These are phyloP conservation scores for Besnoitia besnoiti DNA, from an alignment of 169 alveolate genomes.

Conservation along the genomic window DNA sequence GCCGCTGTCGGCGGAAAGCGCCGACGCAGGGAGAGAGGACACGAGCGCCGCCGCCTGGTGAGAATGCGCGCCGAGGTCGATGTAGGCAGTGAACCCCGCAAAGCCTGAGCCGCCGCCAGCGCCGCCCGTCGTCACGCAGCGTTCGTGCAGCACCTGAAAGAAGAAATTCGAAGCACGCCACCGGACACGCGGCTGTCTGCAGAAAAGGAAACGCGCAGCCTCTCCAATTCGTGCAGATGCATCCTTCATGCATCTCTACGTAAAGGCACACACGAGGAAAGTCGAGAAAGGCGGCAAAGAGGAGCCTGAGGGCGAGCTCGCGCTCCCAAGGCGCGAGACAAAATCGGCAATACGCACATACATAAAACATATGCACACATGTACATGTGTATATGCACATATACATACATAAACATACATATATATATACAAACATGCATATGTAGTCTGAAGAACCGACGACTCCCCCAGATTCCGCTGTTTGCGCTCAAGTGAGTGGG, in stretches of 20 bases:
- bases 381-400: neutral
- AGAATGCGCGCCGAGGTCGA: constrained; percentile 36
- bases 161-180: neutral
- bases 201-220: too few relatives aligned
- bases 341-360: neutral
- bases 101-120: neutral
- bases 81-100: constrained; percentile 32
- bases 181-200: too few relatives aligned
- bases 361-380: neutral
- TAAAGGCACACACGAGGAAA: neutral
- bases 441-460: neutral
- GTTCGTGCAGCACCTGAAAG: constrained; percentile 47
- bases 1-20: neutral
- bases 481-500: too few relatives aligned
- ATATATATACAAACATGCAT: neutral
- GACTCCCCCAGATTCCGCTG: too few relatives aligned
- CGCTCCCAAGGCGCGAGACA: neutral
- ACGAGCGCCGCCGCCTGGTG: neutral
- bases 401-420: neutral
- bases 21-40: neutral
- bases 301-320: neutral
- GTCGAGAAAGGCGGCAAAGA: too few relatives aligned
- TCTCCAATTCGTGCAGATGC: too few relatives aligned
- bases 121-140: constrained; percentile 37
- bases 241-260: too few relatives aligned